Evolutionary conservation across 805 yeast species (phyloP), one percentile per base, ranked within the genome.

Genomic region (Sugiyamaella smithiae): DNA sequence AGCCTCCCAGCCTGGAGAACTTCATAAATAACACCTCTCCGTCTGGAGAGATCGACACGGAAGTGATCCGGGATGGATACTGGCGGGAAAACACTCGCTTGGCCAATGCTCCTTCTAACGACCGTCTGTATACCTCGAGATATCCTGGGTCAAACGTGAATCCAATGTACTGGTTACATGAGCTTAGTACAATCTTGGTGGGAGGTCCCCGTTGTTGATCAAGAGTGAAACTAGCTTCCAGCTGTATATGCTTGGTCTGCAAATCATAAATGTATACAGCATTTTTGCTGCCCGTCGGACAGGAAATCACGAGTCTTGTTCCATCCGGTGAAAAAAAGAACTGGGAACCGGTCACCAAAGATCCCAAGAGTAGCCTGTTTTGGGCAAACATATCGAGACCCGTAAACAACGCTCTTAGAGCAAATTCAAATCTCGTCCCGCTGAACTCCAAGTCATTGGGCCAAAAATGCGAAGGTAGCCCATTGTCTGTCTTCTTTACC

Each of bases 1-100:
- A 44, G 2, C 61, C 61, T 6, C 61, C 61, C 12, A 57, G 45
- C 11, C 61, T 44, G 7, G 47, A 40, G 14, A 59, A 53, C 19
- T 56, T 14, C 5, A 56, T 46, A 51, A 58, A 55, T 31, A 57
- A 41, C 29, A 57, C 55, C 24, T 49, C 50, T 1, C 56, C 57
- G 19, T 44, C 41, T 4, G 43, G 41, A 7, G 59, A 52, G 4
- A 57, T 47, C 2, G 53, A 51, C 24, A 57, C 28, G 26, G 55
- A 57, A 45, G 43, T 43, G 40, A 54, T 46, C 12, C 43, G 45
- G 4, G 61, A 57, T 2, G 61, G 61, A 22, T 55, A 57, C 45
- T 52, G 61, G 9, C 50, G 40, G 6, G 52, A 41, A 44, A 53
- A 57, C 11, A 52, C 31, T 17, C 45, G 36, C 8, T 48, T 40